Conservation (phyloP, 257 asterid species). For the Mentha longifolia region DNA sequence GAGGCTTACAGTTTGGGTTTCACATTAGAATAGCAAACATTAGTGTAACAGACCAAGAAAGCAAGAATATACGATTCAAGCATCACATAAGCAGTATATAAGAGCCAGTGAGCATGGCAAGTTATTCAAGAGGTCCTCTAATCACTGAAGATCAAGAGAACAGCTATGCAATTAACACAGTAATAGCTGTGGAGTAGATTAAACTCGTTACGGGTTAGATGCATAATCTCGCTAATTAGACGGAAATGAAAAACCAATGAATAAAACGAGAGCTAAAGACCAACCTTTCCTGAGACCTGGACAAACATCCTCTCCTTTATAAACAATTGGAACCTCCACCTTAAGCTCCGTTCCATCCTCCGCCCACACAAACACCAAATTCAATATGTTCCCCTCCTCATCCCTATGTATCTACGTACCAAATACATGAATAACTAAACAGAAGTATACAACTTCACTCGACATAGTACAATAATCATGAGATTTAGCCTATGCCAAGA, state of each 20-base stretch:
- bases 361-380: constrained; percentile 96
- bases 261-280: constrained; percentile 3
- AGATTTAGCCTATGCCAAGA: too few relatives aligned
- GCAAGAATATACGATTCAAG: constrained; percentile 1
- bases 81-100: constrained; percentile 2
- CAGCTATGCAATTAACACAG: background rate
- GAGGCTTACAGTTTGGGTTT: background rate
- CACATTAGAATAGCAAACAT: background rate
- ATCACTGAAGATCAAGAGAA: background rate
- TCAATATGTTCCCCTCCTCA: constrained; percentile 78
- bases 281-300: constrained; percentile 95
- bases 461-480: background rate
- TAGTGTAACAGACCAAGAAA: background rate
- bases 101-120: background rate
- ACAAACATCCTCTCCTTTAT: constrained; percentile 78
- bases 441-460: background rate
- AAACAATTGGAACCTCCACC: constrained; percentile 86
- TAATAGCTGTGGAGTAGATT: background rate
- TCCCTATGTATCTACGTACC: constrained; percentile 66
- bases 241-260: background rate
- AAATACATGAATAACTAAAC: constrained; percentile 31
- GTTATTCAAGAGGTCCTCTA: background rate
- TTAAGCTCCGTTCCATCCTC: constrained; percentile 76
- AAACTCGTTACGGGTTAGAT: background rate
- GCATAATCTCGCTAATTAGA: background rate